phyloP scores from a whole-genome alignment of 2,329 filamentous ascomycete species.

The Graphium sp. region DNA sequence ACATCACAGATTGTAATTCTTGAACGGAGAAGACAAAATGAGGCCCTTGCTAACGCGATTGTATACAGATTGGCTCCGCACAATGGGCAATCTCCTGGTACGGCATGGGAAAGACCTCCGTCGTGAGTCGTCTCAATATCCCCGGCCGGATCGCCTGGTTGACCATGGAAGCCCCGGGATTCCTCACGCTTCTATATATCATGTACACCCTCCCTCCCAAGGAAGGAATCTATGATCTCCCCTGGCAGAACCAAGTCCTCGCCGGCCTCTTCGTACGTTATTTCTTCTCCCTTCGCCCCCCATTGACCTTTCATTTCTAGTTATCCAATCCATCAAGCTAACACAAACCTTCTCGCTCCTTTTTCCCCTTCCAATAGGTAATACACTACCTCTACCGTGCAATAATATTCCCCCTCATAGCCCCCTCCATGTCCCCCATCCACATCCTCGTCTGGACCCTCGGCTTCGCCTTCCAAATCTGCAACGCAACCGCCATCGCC shows the following conservation, averaged over 20 bases:
- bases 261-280: constrained; percentile 44
- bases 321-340: no score
- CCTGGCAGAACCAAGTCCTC: constrained; percentile 65
- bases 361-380: constrained; percentile 31
- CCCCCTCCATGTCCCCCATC: constrained; percentile 86
- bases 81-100: constrained; percentile 75
- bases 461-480: constrained; percentile 59
- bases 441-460: constrained; percentile 49
- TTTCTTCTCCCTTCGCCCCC: constrained; percentile 5
- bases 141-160: constrained; percentile 79
- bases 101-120: constrained; percentile 84
- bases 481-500: constrained; percentile 64
- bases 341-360: constrained; percentile 5
- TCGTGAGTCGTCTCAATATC: constrained; percentile 60
- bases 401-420: constrained; percentile 62
- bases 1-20: neutral
- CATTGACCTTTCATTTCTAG: no score
- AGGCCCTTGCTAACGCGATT: constrained; percentile 5
- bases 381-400: constrained; percentile 89
- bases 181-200: constrained; percentile 63
- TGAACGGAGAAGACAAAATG: no score
- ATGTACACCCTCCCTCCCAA: constrained; percentile 50
- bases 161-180: constrained; percentile 71
- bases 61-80: constrained; percentile 43
- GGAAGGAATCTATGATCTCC: constrained; percentile 40